These are phyloP conservation scores for Stephania cephalantha DNA, from an alignment of 164 flowering plant species.

Conservation along the genomic window DNA sequence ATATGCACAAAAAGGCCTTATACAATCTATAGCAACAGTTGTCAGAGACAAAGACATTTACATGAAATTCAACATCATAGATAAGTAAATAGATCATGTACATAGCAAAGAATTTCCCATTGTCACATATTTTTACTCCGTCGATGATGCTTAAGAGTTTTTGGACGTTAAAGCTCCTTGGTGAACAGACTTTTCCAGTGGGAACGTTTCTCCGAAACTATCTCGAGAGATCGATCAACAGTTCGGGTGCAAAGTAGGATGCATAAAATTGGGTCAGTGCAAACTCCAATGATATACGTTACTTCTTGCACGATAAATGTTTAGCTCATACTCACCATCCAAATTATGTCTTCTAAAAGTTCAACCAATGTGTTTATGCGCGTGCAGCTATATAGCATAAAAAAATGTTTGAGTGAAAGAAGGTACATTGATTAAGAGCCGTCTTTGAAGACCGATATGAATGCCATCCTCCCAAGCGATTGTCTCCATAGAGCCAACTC, in stretches of 20 bases:
- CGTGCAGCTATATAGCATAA: neutral
- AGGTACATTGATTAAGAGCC: constrained; percentile 85
- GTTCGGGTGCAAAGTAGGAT: constrained; percentile 91
- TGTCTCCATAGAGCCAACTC: constrained; percentile 96
- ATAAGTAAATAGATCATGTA: too few relatives aligned
- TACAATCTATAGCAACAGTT: too few relatives aligned
- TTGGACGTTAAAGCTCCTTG: constrained; percentile 79
- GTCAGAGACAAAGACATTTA: too few relatives aligned
- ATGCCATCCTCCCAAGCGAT: constrained; percentile 92
- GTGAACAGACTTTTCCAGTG: constrained; percentile 78
- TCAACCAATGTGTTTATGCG: too few relatives aligned
- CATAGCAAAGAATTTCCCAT: constrained; percentile 93
- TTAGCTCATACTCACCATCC: neutral
- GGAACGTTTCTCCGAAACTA: constrained; percentile 90
- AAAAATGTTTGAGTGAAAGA: constrained; percentile 6
- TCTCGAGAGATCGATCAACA: constrained; percentile 79
- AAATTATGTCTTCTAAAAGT: neutral
- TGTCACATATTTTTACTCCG: constrained; percentile 51
- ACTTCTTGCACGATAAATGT: constrained; percentile 37
- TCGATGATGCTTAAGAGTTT: constrained; percentile 70
- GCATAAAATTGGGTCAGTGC: constrained; percentile 70
- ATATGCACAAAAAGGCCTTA: too few relatives aligned
- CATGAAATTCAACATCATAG: too few relatives aligned
- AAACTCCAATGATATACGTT: constrained; percentile 74
- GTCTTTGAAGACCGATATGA: constrained; percentile 93